Evolutionary conservation across 805 yeast species (phyloP), one percentile per base, ranked within the genome.

Genomic region (Nakazawaea pomicola): DNA sequence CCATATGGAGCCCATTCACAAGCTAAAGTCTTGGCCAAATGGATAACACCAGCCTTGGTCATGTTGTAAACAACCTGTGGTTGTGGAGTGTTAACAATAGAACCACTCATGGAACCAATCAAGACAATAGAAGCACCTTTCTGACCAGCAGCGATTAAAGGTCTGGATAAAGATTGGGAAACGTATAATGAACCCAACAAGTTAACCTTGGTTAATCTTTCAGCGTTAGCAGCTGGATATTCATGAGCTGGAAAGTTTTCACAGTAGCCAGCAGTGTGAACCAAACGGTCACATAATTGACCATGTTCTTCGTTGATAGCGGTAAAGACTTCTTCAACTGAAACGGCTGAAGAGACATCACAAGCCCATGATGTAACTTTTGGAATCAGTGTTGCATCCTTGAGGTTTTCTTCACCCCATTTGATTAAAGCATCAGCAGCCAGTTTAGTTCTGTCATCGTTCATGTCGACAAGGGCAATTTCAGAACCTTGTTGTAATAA

Each of bases 21-120:
- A 31, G 89, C 93, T 51, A 84, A 65, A 3, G 90, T 75, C 58
- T 77, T 76, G 41, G 75, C 84, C 72, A 84, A 67, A 63, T 84
- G 93, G 53, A 83, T 83, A 32, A 83, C 91, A 57, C 90, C 93
- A 14, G 93, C 93, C 67, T 84, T 84, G 52, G 91, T 72, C 84
- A 82, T 80, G 70, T 84, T 84, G 72, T 84, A 84, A 51, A 84
- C 84, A 48, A 78, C 72, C 62, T 82, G 89, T 16, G 86, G 86
- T 59, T 82, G 89, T 27, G 90, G 90, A 57, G 78, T 82, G 60
- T 82, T 82, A 47, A 81, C 88, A 51, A 82, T 79, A 45, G 80
- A 72, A 41, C 88, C 90, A 6, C 85, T 78, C 89, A 82, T 82
- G 45, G 87, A 80, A n/a, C 85, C 89, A 50, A 82, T 72, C 62